Conservation (phyloP, 768 basidiomycete genomes). For the Mycena galericulata region DNA sequence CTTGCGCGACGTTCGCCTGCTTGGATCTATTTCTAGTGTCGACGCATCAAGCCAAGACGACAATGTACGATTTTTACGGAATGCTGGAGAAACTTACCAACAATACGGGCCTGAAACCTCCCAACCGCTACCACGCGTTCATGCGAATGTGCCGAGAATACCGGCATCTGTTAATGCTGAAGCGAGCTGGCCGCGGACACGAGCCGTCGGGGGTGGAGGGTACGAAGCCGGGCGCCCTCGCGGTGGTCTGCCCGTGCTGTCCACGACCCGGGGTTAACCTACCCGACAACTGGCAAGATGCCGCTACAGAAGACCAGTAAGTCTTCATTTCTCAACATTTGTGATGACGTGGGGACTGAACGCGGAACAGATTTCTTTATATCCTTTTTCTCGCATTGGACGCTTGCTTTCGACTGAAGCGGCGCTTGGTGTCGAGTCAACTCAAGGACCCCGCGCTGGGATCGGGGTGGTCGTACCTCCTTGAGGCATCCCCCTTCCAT, state of each 20-base stretch:
- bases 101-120: not conserved
- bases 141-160: not conserved
- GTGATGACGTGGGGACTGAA: too few relatives aligned
- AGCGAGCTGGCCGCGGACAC: conserved; percentile 42
- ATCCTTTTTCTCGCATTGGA: conserved; percentile 18
- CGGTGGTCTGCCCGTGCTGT: conserved; percentile 37
- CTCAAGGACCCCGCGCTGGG: conserved; percentile 22
- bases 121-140: not conserved
- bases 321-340: too few relatives aligned
- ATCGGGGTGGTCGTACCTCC: conserved; percentile 26
- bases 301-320: not conserved
- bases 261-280: not conserved
- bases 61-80: conserved; percentile 30
- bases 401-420: conserved; percentile 3
- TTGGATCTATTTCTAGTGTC: conserved; percentile 26
- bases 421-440: conserved; percentile 14
- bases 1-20: not conserved
- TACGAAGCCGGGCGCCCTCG: conserved; percentile 43
- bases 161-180: conserved; percentile 29
- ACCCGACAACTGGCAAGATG: not conserved
- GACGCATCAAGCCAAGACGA: conserved; percentile 27
- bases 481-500: conserved; percentile 15
- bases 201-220: conserved; percentile 34
- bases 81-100: conserved; percentile 4
- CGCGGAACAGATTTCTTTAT: conserved; percentile 17